Evolutionary conservation across 1,139 yeast genomes (phyloP), one percentile per base, ranked within the genome.

Genomic region (Pneumocystis jirovecii): DNA sequence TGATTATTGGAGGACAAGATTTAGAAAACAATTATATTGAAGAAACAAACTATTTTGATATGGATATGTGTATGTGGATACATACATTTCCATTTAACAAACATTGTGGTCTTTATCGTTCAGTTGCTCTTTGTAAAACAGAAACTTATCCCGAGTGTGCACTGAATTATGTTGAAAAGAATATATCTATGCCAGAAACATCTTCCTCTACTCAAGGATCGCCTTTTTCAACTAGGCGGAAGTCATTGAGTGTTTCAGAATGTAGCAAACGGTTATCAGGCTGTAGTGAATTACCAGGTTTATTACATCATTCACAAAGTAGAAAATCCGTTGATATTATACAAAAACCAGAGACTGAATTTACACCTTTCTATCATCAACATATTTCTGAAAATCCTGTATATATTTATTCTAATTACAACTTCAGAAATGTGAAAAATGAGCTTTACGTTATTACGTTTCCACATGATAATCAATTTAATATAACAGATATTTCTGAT

Each of bases 1-100:
- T 68, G 45, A 61, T 70, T 19, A 56, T 67, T 17, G 71, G 71
- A 25, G 71, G 71, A 4, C 70, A 70, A 63, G 71, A 69, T 45
- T 61, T 61, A 19, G 66, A 64, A 56, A 68, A 68, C 19, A 59
- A 60, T n/a, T 69, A 69, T 50, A 61, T 69, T 25, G 64, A 63
- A 42, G 69, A 70, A 35, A 62, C 65, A 19, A 65, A 60, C 15
- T 63, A 65, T 19, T 68, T 65, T 56, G 68, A 69, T 31, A 64
- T 69, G 21, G 50, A 31, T 12, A 61, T 59, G 10, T 60, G 64
- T 37, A 34, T 21, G 3, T 70, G 71, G 71, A 61, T 60, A 12
- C 35, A 63, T 25, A 31, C 40, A 12, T 62, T 61, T 25, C 65
- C 66, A 15, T 37, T 64, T 39, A 61, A 37, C 12, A 35, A 59